Percentiles rank a stretch among this genome's conserved stretches.
Conservation (phyloP, 306 rosid species). For the Inga oerstediana region DNA sequence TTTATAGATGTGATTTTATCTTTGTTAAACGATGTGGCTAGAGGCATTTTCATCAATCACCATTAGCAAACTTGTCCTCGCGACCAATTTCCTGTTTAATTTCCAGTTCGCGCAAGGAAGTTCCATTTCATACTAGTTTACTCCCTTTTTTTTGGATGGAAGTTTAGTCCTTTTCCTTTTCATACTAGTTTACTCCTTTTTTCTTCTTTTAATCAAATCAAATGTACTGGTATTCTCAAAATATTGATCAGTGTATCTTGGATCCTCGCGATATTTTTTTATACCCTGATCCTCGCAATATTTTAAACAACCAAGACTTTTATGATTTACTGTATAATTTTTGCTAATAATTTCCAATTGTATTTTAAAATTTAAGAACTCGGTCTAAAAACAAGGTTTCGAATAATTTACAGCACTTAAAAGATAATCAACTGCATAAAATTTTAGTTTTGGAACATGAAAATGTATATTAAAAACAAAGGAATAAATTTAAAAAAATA, state of each 20-base stretch:
- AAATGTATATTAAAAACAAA: neutral
- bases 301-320: neutral
- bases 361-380: neutral
- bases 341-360: neutral
- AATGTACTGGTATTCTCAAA: too few species aligned
- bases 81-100: neutral
- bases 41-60: slow-evolving; percentile 6
- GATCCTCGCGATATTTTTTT: neutral
- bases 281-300: neutral
- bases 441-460: neutral
- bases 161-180: neutral
- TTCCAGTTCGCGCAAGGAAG: neutral
- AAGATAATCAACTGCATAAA: neutral
- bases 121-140: neutral
- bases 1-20: slow-evolving; percentile 28
- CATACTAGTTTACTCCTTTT: neutral
- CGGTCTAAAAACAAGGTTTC: neutral
- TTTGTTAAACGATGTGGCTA: neutral
- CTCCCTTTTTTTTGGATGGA: neutral
- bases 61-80: neutral
- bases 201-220: neutral
- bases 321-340: neutral
- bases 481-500: neutral
- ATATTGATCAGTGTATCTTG: neutral
- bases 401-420: too few species aligned